phyloP scores from a whole-genome alignment of 1,139 yeast genomes.

The Saccharomycopsis hybrid region DNA sequence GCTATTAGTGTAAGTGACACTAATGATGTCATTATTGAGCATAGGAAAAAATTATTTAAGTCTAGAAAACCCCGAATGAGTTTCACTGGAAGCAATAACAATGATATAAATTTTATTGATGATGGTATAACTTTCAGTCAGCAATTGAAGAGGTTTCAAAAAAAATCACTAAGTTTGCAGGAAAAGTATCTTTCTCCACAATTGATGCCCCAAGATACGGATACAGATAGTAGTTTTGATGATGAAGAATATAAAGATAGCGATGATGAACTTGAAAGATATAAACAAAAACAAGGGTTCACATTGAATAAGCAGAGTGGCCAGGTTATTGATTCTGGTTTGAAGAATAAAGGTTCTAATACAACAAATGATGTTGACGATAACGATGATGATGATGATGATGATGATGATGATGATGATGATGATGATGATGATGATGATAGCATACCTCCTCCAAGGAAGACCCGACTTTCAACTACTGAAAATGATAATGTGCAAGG shows the following conservation, averaged over 20 bases:
- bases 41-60: too few relatives aligned
- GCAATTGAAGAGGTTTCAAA: too few relatives aligned
- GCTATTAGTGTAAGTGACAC: background rate
- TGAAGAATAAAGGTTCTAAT: too few relatives aligned
- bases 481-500: constrained; percentile 5
- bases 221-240: too few relatives aligned
- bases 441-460: background rate
- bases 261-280: constrained; percentile 8
- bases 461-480: constrained; percentile 12
- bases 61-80: too few relatives aligned
- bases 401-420: background rate
- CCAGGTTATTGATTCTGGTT: too few relatives aligned
- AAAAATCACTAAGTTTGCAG: too few relatives aligned
- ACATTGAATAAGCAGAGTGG: background rate
- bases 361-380: background rate
- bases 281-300: background rate
- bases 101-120: too few relatives aligned
- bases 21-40: background rate
- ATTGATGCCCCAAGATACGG: too few relatives aligned
- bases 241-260: constrained; percentile 7
- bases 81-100: too few relatives aligned
- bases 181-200: too few relatives aligned
- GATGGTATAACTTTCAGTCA: too few relatives aligned
- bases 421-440: background rate
- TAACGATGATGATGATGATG: background rate